Evolutionary conservation across 306 rosid genomes (phyloP), one percentile per base, ranked within the genome.

Genomic region (Heteromeles arbutifolia): DNA sequence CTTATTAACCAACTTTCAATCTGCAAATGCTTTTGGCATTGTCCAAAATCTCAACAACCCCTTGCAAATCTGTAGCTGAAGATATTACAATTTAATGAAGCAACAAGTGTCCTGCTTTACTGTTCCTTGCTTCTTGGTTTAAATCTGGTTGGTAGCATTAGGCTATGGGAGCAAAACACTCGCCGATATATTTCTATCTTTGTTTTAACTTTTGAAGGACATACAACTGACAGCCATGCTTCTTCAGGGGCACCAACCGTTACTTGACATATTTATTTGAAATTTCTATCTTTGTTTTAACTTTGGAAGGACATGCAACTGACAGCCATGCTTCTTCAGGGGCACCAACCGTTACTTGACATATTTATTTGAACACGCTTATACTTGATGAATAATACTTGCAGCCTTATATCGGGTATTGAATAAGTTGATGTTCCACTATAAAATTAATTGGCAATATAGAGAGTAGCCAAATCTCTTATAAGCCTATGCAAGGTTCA

Each of bases 81-180:
- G 65, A 61, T 65, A 12, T 2, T 22, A 1, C 6, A 67, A 62
- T 65, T 58, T 48, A 65, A 45, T 68, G 58, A 58, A 67, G 75
- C 31, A n/a, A 67, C 70, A 58, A 24, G 74, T 79, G 65, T 67
- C 79, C 65, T 5, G 73, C 65, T 73, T 22, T 70, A 26, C 50
- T 18, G 50, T 34, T 39, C 39, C 29, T 13, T 21, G 24, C 39
- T 32, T 48, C 14, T 25, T 74, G 68, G 59, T 41, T 14, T 43
- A 31, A 72, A 14, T 22, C 21, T 57, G 50, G 32, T n/a, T 56
- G 65, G 3, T 26, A 26, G 15, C 34, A 26, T 26, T 5, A 26
- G 28, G 31, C 17, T 58, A 29, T 22, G 63, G 63, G 63, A 57
- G 65, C 10, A 61, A 61, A 25, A 25, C 64, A 57, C 37, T 6